Base-by-base conservation (phyloP, 768 basidiomycete genomes). In the Amanita rubescens region DNA sequence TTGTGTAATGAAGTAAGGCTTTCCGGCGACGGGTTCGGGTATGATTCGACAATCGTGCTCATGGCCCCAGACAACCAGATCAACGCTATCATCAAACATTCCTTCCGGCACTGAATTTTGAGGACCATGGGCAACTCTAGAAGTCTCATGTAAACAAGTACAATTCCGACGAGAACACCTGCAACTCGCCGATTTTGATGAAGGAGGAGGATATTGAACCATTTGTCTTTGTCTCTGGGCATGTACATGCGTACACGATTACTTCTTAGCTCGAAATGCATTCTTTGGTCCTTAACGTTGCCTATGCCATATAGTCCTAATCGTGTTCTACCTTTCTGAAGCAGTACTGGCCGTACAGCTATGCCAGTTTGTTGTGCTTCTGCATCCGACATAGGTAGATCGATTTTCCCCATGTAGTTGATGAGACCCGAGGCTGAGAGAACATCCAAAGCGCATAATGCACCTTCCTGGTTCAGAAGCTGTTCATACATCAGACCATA, bases 321-420 rank as follows among this genome's bases (percentile, higher is more conserved):
- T 39, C 80, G 74, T 0, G 93, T 91, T 38, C 71, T 78, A 15
- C 96, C 96, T 66, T 95, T 96, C 37, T 84, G 80, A 9, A 98
- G 78, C 10, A 98, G 80, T n/a, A 97, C 82, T 0, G 95, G 96
- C 50, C 84, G 79, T 57, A 98, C 83, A 19, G 85, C 83, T 54
- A 98, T 91, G 3, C 94, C 95, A 14, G 75, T 77, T 30, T 75
- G 77, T 15, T 78, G 69, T 0, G 85, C 80, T 5, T 83, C 81
- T 20, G 77, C 76, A 54, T 91, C 88, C 37, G 81, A 79, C 19
- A 84, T 63, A 1, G 90, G 85, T 1, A 99, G 75, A 63, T 98
- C 94, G 52, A 94, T 78, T 67, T 97, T 96, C 27, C 96, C 96
- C 78, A 99, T 97, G 68, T 99, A 98, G 67, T 98, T 99, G 60